Conservation (phyloP, 352 stramenopile genomes). For the Phytopythium kandeliae region DNA sequence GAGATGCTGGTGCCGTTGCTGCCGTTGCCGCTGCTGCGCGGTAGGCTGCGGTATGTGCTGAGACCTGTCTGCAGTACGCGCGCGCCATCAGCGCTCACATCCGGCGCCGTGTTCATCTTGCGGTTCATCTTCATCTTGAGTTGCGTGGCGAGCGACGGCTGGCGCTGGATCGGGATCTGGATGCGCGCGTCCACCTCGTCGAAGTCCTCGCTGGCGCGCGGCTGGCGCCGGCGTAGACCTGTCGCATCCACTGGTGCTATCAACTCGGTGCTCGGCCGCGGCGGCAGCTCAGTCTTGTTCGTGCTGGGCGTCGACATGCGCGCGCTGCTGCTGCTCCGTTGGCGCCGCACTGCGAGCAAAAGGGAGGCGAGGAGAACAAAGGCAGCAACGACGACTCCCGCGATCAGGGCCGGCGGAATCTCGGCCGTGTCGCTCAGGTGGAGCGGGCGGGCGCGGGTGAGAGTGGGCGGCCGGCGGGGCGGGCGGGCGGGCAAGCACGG, state of each 20-base stretch:
- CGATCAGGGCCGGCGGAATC: background rate
- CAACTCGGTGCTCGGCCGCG: conserved; percentile 1
- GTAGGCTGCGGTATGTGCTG: conserved; percentile 61
- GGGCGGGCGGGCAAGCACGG: too few relatives aligned
- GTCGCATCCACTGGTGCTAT: conserved; percentile 21
- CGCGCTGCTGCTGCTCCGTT: background rate
- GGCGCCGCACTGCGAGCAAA: background rate
- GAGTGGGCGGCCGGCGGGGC: too few relatives aligned
- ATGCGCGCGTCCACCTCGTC: conserved; percentile 70
- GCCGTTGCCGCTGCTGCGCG: conserved; percentile 17
- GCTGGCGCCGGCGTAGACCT: conserved; percentile 1
- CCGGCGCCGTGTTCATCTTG: conserved; percentile 19
- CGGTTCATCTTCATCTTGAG: conserved; percentile 46
- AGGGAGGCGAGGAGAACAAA: background rate
- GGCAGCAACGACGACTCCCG: conserved; percentile 3
- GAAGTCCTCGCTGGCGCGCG: conserved; percentile 7
- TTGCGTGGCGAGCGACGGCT: conserved; percentile 14
- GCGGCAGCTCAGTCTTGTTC: background rate
- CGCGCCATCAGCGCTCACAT: conserved; percentile 12
- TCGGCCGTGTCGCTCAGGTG: background rate
- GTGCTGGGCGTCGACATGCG: background rate
- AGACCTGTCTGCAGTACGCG: conserved; percentile 50
- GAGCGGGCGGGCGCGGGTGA: background rate
- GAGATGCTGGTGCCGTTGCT: conserved; percentile 7
- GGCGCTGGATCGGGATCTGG: conserved; percentile 43